Base-by-base conservation (phyloP, 2,329 filamentous ascomycete species). In the Tolypocladium guangdongense region DNA sequence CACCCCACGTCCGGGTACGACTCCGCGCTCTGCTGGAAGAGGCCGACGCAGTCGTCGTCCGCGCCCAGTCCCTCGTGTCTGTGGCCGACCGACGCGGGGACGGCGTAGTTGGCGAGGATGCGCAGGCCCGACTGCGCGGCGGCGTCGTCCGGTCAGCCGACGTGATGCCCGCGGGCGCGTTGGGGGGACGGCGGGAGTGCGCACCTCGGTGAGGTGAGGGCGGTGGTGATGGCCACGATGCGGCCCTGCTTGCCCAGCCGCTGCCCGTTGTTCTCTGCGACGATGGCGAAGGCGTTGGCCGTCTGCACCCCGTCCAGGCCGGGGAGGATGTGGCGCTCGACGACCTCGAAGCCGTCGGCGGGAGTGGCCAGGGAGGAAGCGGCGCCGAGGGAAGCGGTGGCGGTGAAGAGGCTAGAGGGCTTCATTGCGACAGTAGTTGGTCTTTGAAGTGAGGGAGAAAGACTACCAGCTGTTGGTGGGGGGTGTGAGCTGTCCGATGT, bases 11-110 rank as follows among this genome's bases (percentile, higher is more conserved):
- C 52, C 51, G 55, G 58, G 54, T 60, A 62, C 50, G 55, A 50
- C 24, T 41, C 50, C 39, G 52, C 60, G 46, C 60, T 59, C 56
- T 62, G 60, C 57, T 62, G 60, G 53, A 62, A 60, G 50, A 62
- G 54, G 50, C 60, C 60, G 45, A 62, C 32, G 52, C 54, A 56
- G 58, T 62, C 60, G 45, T 61, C 38, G 55, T 62, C 59, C 45
- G 58, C 54, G 52, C 60, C 58, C 38, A 60, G 16, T 35, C 55
- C 51, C 49, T 61, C 60, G 51, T 61, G 54, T 27, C 37, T 49
- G 54, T 57, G 56, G 36, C 54, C 56, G 24, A 56, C 32, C 18
- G 60, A 62, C 18, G n/a, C 54, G 14, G 60, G 58, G 7, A 60
- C 59, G 12, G 36, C 48, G 1, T 52, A 54, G 56, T 61, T 62